phyloP scores from a whole-genome alignment of 768 basidiomycete species.

The Mrakia blollopis region DNA sequence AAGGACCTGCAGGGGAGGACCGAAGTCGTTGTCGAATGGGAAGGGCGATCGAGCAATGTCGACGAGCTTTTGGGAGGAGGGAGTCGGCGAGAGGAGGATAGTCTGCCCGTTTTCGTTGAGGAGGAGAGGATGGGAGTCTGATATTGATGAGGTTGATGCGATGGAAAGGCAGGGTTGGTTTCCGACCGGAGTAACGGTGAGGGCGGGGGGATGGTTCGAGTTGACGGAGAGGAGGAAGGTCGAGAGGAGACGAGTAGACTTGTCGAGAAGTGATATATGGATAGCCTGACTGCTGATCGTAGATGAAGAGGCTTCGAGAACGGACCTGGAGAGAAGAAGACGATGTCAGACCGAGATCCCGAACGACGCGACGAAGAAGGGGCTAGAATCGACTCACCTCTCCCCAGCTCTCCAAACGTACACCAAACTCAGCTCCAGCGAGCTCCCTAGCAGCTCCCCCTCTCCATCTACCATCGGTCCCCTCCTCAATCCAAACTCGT shows the following conservation, averaged over 20 bases:
- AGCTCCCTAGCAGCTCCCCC: neutral
- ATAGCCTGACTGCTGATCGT: neutral
- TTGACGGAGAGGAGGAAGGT: neutral
- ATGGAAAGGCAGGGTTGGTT: neutral
- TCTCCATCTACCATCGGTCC: neutral
- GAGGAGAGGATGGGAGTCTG: neutral
- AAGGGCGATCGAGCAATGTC: neutral
- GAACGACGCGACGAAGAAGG: neutral
- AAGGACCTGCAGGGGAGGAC: conserved; percentile 32
- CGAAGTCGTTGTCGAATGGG: conserved; percentile 34
- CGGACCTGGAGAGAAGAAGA: neutral
- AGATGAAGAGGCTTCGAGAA: neutral
- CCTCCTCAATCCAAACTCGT: neutral
- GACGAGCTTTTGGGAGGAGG: neutral
- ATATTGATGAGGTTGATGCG: neutral
- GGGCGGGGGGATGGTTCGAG: neutral
- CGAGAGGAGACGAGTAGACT: neutral
- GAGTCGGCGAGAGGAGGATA: neutral
- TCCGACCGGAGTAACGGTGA: neutral
- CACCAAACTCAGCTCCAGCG: neutral
- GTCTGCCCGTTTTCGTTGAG: neutral
- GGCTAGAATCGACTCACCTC: neutral
- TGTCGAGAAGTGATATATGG: neutral
- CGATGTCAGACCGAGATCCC: neutral
- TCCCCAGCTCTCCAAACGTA: neutral